These are phyloP conservation scores for Davidsoniella australis DNA, from an alignment of 2,329 filamentous ascomycete species.

Conservation along the genomic window DNA sequence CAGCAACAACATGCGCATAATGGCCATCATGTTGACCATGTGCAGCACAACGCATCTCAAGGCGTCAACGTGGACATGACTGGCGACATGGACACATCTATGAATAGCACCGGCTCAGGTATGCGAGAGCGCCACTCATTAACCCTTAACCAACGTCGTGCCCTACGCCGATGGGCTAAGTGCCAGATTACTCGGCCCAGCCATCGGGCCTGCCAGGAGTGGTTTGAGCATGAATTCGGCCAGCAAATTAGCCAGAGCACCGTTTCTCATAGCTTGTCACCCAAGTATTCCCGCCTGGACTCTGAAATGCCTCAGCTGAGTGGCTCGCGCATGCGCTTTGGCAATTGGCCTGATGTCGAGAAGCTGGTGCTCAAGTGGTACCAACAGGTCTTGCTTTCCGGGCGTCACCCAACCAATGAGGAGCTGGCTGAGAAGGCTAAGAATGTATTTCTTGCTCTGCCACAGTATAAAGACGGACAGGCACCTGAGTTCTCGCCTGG, in stretches of 20 bases:
- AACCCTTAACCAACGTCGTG: slow-evolving; percentile 44
- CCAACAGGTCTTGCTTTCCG: slow-evolving; percentile 32
- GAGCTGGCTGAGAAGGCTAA: slow-evolving; percentile 46
- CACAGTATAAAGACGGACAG: slow-evolving; percentile 42
- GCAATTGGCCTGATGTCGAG: slow-evolving; percentile 47
- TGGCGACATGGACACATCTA: background rate
- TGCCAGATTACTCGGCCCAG: slow-evolving; percentile 37
- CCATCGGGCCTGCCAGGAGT: slow-evolving; percentile 46
- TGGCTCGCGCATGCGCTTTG: slow-evolving; percentile 44
- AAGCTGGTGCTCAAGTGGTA: slow-evolving; percentile 40
- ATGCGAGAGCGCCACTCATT: slow-evolving; percentile 38
- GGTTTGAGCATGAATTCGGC: slow-evolving; percentile 41
- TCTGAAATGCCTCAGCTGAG: slow-evolving; percentile 41
- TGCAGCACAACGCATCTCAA: background rate
- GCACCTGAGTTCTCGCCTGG: slow-evolving; percentile 45
- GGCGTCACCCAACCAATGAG: slow-evolving; percentile 43
- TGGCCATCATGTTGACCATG: background rate
- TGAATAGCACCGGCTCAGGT: slow-evolving; percentile 12
- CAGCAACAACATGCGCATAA: background rate
- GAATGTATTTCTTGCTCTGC: slow-evolving; percentile 38
- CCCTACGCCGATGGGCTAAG: slow-evolving; percentile 42
- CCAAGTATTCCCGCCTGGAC: slow-evolving; percentile 44
- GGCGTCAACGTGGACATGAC: background rate
- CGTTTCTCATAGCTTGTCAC: slow-evolving; percentile 43
- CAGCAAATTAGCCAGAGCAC: slow-evolving; percentile 46